phyloP scores from a whole-genome alignment of 2,329 filamentous ascomycete species.

The Cercospora berteroae region DNA sequence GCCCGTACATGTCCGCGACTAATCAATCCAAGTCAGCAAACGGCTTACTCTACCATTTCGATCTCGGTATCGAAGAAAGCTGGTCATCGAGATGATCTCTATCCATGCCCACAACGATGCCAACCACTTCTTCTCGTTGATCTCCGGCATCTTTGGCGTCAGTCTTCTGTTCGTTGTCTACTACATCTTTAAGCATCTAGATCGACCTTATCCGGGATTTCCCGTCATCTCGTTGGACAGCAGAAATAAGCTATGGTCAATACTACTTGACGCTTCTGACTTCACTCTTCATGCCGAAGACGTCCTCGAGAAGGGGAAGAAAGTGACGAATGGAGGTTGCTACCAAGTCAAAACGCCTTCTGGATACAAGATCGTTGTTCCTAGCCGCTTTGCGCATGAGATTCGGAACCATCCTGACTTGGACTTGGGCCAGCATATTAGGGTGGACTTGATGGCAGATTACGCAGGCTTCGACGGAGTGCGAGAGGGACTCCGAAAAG shows the following conservation, averaged over 20 bases:
- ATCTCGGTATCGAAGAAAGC: not conserved
- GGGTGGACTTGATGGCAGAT: not conserved
- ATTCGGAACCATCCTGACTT: not conserved
- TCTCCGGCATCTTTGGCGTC: not conserved
- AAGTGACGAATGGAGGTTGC: not conserved
- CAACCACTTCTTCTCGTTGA: not conserved
- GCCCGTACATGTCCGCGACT: not conserved
- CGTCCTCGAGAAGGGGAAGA: not conserved
- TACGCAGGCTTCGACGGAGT: slow-evolving; percentile 9
- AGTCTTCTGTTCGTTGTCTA: not conserved
- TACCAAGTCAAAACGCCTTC: not conserved
- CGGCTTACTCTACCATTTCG: not conserved
- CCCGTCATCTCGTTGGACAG: not conserved
- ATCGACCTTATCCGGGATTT: not conserved
- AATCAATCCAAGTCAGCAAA: not conserved
- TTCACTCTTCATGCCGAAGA: not conserved
- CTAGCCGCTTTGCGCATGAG: not conserved
- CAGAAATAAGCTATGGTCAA: not conserved
- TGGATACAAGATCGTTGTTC: not conserved
- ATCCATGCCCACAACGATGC: not conserved
- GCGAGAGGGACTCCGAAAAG: not conserved
- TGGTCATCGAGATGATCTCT: not conserved
- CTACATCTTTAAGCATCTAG: not conserved
- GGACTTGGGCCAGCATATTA: not conserved
- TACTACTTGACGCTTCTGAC: not conserved